Evolutionary conservation across 116 monocot species (phyloP).

Genomic region (Zostera marina): DNA sequence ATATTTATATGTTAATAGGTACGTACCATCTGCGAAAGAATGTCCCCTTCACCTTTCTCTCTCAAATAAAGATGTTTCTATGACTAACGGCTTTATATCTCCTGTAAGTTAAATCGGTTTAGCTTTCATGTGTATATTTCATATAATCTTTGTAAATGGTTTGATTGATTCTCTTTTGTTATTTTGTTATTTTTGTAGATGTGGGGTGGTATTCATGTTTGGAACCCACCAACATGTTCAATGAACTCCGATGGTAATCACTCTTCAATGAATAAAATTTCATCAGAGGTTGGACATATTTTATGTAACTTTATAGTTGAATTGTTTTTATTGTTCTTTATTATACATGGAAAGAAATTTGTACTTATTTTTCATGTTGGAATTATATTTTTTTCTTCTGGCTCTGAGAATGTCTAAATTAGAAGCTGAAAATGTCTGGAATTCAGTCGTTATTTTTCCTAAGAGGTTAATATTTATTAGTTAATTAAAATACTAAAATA

Average conservation of each 20-base stretch:
- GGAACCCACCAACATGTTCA: conserved; percentile 74
- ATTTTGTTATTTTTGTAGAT: conserved; percentile 31
- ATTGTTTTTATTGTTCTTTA: neutral
- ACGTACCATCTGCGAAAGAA: conserved; percentile 72
- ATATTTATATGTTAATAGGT: conserved; percentile 19
- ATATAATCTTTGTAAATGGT: neutral
- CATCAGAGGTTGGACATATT: conserved; percentile 37
- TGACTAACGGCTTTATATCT: conserved; percentile 85
- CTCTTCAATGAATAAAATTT: conserved; percentile 19
- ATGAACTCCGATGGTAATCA: conserved; percentile 11
- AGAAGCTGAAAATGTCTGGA: too few relatives aligned
- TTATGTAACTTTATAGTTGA: neutral
- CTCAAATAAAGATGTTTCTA: conserved; percentile 52
- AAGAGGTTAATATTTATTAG: too few relatives aligned
- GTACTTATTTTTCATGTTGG: too few relatives aligned
- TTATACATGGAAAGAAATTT: neutral
- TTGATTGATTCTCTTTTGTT: neutral
- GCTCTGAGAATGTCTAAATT: too few relatives aligned
- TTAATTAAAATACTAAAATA: too few relatives aligned
- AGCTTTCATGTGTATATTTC: conserved; percentile 1
- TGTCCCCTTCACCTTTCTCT: conserved; percentile 72
- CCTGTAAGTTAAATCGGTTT: conserved; percentile 38
- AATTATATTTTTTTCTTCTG: too few relatives aligned
- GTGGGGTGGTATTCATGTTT: conserved; percentile 91
- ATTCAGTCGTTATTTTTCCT: too few relatives aligned